phyloP scores from a whole-genome alignment of 2,329 filamentous ascomycete genomes.

The Paecilomyces fulvus region DNA sequence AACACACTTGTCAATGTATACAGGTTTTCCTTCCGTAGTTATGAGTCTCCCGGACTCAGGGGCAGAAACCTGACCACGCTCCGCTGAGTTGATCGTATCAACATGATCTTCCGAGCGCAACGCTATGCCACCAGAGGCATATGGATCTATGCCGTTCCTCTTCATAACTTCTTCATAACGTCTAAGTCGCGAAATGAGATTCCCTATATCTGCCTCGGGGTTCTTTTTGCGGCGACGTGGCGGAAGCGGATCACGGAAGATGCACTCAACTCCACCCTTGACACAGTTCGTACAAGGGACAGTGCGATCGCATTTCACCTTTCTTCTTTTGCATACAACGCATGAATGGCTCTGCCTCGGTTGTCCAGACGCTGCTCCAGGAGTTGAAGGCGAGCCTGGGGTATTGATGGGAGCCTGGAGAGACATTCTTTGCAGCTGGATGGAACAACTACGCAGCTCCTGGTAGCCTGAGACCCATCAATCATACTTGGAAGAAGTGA shows the following conservation, averaged over 20 bases:
- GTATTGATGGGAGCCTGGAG: neutral
- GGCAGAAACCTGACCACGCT: neutral
- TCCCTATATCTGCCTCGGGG: conserved; percentile 1
- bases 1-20: conserved; percentile 9
- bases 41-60: conserved; percentile 6
- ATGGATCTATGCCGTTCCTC: neutral
- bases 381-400: neutral
- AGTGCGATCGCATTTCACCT: conserved; percentile 7
- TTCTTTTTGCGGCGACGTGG: conserved; percentile 7
- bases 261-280: conserved; percentile 6
- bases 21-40: conserved; percentile 3
- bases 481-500: neutral
- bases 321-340: conserved; percentile 7
- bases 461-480: neutral
- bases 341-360: conserved; percentile 4
- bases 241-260: conserved; percentile 6
- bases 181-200: conserved; percentile 3
- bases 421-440: neutral
- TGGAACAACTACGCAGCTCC: neutral
- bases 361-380: neutral
- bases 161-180: conserved; percentile 5
- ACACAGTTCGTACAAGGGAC: conserved; percentile 5
- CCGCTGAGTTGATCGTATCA: neutral
- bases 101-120: neutral
- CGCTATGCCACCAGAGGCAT: neutral